Conservation (phyloP, 495 filamentous ascomycete genomes). For the Collariella sp. region DNA sequence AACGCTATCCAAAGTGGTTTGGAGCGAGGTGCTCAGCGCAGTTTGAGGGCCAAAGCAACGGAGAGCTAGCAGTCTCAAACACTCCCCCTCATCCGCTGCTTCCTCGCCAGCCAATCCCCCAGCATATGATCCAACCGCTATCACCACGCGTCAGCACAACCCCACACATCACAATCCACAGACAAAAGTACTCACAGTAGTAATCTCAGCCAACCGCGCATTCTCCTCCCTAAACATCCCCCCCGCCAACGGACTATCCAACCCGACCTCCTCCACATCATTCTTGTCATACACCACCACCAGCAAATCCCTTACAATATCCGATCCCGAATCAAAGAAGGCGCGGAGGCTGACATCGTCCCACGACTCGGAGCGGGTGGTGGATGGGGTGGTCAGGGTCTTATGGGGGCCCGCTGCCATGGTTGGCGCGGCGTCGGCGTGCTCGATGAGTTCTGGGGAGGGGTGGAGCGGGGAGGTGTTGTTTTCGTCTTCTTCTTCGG, state of each 20-base stretch:
- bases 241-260: constrained; percentile 78
- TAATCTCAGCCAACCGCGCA: constrained; percentile 70
- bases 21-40: neutral
- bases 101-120: constrained; percentile 68
- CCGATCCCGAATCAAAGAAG: constrained; percentile 87
- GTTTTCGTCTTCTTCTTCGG: constrained; percentile 40
- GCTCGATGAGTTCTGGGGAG: constrained; percentile 57
- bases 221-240: constrained; percentile 79
- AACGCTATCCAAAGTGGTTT: neutral
- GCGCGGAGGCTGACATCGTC: constrained; percentile 74
- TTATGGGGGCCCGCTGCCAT: constrained; percentile 26
- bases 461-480: constrained; percentile 59
- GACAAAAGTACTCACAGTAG: constrained; percentile 44
- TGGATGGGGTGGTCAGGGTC: constrained; percentile 37
- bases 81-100: constrained; percentile 43
- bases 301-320: constrained; percentile 84
- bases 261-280: constrained; percentile 61
- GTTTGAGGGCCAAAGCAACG: neutral
- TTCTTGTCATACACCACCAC: constrained; percentile 87
- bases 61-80: constrained; percentile 18
- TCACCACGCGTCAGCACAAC: constrained; percentile 13
- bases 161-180: constrained; percentile 1
- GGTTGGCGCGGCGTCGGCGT: constrained; percentile 24
- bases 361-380: constrained; percentile 51
- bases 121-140: constrained; percentile 77